These are phyloP conservation scores for Gloeostereum incarnatum DNA, from an alignment of 768 basidiomycete species.

Conservation along the genomic window DNA sequence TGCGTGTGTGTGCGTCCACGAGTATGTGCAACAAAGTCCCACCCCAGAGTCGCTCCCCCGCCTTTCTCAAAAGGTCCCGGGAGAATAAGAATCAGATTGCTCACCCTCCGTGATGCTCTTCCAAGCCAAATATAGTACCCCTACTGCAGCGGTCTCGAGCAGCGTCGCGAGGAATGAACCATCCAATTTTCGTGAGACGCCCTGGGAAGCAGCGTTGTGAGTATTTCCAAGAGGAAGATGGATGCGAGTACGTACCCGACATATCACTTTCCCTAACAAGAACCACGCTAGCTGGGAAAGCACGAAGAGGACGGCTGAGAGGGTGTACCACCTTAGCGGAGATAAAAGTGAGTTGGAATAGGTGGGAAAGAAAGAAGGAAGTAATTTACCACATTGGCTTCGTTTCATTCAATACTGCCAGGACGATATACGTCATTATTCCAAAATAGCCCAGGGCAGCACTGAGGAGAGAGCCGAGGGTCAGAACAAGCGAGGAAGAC, in stretches of 20 bases:
- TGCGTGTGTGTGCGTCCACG: too few species aligned
- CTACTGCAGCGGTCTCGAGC: constrained; percentile 69
- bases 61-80: too few species aligned
- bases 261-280: constrained; percentile 70
- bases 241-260: constrained; percentile 31
- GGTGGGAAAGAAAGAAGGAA: constrained; percentile 67
- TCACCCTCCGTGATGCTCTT: constrained; percentile 81
- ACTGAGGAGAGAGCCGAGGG: constrained; percentile 20
- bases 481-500: neutral
- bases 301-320: constrained; percentile 69
- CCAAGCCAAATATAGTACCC: constrained; percentile 72
- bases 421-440: constrained; percentile 76
- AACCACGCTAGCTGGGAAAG: constrained; percentile 79
- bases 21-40: too few species aligned
- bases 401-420: constrained; percentile 66
- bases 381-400: constrained; percentile 76
- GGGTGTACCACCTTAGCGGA: constrained; percentile 70
- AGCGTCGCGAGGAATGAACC: constrained; percentile 82
- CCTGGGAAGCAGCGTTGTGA: constrained; percentile 22
- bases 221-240: neutral
- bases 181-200: constrained; percentile 63
- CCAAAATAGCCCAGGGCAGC: constrained; percentile 60
- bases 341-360: constrained; percentile 78
- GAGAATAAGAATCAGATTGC: constrained; percentile 11
- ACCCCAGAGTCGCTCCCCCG: too few species aligned